Evolutionary conservation across 2,329 filamentous ascomycete genomes (phyloP).

Genomic region (Colletotrichum magnum): DNA sequence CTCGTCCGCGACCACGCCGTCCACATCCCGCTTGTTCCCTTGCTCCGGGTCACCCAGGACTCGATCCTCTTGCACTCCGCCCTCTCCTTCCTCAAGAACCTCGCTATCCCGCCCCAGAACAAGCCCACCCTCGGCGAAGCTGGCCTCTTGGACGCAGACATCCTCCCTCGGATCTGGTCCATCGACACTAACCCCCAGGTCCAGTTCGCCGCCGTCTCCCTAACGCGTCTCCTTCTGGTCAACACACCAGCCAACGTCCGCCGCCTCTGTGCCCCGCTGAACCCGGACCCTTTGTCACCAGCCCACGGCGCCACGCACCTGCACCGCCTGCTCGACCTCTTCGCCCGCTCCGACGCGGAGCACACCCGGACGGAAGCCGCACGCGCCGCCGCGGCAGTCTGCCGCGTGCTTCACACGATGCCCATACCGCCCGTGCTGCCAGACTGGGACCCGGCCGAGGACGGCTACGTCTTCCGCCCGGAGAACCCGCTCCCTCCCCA

Average conservation of each 20-base stretch:
- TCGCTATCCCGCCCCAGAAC: conserved; percentile 71
- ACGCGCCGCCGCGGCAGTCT: conserved; percentile 66
- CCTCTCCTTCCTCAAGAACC: conserved; percentile 75
- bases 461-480: conserved; percentile 43
- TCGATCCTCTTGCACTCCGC: conserved; percentile 69
- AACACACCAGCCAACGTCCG: conserved; percentile 67
- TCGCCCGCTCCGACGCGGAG: conserved; percentile 55
- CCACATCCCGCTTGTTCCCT: conserved; percentile 59
- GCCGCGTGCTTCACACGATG: conserved; percentile 67
- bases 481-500: conserved; percentile 30
- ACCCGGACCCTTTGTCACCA: conserved; percentile 47
- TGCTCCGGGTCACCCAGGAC: conserved; percentile 54
- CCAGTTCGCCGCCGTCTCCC: conserved; percentile 68
- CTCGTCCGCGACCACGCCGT: conserved; percentile 61
- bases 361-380: conserved; percentile 74
- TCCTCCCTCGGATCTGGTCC: conserved; percentile 68
- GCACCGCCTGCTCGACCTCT: conserved; percentile 55
- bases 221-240: conserved; percentile 69
- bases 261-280: conserved; percentile 60
- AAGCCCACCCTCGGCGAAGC: conserved; percentile 64
- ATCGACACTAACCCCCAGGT: conserved; percentile 64
- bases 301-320: conserved; percentile 50
- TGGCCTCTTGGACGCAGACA: conserved; percentile 58
- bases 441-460: conserved; percentile 51
- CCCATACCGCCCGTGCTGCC: conserved; percentile 49